phyloP scores from a whole-genome alignment of 139 green algal species.

The Coccomyxa sp. region DNA sequence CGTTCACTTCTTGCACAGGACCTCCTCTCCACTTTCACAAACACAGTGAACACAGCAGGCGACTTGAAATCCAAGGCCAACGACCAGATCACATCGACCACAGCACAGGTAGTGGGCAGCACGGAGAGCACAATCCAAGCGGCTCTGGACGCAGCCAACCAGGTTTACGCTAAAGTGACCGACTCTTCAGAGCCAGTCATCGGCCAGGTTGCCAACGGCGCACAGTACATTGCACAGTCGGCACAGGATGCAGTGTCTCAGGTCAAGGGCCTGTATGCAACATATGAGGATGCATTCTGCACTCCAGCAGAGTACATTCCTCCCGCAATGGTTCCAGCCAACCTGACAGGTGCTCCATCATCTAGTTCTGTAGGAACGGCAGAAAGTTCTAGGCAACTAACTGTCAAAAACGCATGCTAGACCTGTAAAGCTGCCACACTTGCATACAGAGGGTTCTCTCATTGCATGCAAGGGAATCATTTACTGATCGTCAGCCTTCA shows the following conservation, averaged over 20 bases:
- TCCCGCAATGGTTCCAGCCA: not conserved
- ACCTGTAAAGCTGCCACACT: not conserved
- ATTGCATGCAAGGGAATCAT: not conserved
- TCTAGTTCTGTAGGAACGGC: not conserved
- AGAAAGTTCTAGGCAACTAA: not conserved
- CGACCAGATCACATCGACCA: not conserved
- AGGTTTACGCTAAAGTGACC: not conserved
- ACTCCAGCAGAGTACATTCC: not conserved
- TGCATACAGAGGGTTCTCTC: not conserved
- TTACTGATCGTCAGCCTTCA: not conserved
- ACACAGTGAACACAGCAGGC: not conserved
- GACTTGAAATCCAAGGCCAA: not conserved
- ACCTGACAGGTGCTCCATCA: not conserved
- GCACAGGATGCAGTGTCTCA: not conserved
- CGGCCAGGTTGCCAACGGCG: not conserved
- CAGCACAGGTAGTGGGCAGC: not conserved
- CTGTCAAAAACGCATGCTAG: not conserved
- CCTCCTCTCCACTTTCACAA: not conserved
- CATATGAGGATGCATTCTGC: constrained; percentile 3
- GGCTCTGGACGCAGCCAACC: not conserved
- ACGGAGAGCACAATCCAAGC: not conserved
- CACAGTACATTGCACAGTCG: not conserved
- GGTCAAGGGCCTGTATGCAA: not conserved
- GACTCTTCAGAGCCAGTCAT: not conserved
- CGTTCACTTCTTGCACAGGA: not conserved